phyloP scores from a whole-genome alignment of 1,284 basidiomycete genomes.

The Sporisorium iseilematis-ciliati region DNA sequence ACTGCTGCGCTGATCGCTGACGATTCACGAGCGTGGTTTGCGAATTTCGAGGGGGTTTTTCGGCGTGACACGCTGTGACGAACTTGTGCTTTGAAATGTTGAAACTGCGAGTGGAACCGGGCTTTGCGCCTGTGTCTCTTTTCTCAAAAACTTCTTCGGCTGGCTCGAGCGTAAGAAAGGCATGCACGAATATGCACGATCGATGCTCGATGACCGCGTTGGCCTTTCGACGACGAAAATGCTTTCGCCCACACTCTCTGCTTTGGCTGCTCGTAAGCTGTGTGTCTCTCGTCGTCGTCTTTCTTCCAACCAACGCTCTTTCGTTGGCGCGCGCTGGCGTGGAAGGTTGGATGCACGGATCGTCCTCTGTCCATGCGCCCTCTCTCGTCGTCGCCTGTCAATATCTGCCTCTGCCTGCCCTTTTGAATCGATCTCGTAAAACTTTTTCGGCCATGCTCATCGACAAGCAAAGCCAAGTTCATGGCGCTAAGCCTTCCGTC shows the following conservation, averaged over 20 bases:
- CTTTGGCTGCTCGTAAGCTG: neutral
- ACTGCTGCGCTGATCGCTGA: too few species aligned
- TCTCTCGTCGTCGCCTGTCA: neutral
- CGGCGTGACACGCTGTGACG: neutral
- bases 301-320: neutral
- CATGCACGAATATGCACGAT: constrained; percentile 33
- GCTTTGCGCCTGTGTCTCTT: neutral
- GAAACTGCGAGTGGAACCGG: neutral
- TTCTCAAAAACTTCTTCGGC: neutral
- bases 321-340: neutral
- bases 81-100: neutral
- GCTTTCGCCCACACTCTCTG: neutral
- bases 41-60: neutral
- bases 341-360: neutral
- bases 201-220: constrained; percentile 46
- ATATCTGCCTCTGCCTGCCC: too few species aligned
- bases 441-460: neutral
- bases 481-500: neutral
- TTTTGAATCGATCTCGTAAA: constrained; percentile 5
- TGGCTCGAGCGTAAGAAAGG: constrained; percentile 15
- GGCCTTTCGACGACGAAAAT: neutral
- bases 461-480: constrained; percentile 1
- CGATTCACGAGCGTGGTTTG: too few species aligned
- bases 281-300: neutral
- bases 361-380: neutral